Percentiles rank a stretch among this genome's conserved stretches.
Conservation (phyloP, 345 rosid species). For the Pugionium cornutum region DNA sequence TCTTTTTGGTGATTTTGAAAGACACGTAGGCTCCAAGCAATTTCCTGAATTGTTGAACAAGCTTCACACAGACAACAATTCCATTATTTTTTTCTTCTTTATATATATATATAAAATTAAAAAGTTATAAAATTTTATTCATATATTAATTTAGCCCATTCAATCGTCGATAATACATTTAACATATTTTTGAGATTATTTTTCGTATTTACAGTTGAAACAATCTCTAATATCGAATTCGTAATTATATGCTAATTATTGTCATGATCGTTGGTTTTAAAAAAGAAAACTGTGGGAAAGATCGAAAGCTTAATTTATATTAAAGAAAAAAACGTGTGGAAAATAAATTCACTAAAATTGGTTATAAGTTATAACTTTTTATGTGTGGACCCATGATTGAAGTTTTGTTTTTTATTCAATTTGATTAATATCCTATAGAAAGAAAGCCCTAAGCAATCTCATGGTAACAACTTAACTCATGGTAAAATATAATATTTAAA, state of each 20-base stretch:
- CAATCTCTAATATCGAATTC: too few species aligned
- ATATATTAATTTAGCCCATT: not conserved
- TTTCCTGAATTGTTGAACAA: constrained; percentile 52
- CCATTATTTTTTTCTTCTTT: not conserved
- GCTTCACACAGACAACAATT: constrained; percentile 45
- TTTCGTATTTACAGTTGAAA: too few species aligned
- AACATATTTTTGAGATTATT: not conserved
- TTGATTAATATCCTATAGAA: constrained; percentile 16
- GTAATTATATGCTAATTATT: constrained; percentile 11
- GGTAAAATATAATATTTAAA: not conserved
- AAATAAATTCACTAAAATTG: constrained; percentile 28
- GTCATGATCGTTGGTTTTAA: constrained; percentile 8
- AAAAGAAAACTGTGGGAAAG: constrained; percentile 17
- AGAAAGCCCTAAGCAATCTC: constrained; percentile 16
- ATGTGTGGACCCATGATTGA: constrained; percentile 31
- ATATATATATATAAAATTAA: not conserved
- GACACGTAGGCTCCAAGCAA: constrained; percentile 87
- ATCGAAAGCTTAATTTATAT: constrained; percentile 3
- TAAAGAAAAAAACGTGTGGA: constrained; percentile 33
- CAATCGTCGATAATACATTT: not conserved
- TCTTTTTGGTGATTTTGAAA: constrained; percentile 43
- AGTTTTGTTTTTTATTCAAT: constrained; percentile 7
- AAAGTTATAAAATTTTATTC: not conserved
- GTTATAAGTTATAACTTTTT: constrained; percentile 29
- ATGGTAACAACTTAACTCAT: too few species aligned